Evolutionary conservation across 2,329 filamentous ascomycete genomes (phyloP).

Genomic region (Fusarium metavorans): DNA sequence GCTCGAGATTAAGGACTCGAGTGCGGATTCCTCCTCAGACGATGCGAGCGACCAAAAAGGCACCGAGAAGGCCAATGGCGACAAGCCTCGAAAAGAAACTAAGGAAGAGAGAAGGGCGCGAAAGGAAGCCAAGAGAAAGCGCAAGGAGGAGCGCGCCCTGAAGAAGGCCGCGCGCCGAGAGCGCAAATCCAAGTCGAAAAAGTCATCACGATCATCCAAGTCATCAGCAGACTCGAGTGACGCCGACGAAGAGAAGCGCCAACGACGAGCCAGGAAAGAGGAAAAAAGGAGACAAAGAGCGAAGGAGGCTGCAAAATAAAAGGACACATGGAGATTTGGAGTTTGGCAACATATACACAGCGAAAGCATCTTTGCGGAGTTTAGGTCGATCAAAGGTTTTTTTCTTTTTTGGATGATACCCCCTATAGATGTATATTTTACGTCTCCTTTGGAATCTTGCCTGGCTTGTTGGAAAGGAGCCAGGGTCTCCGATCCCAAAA

Average conservation of each 20-base stretch:
- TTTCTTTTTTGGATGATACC: conserved; percentile 48
- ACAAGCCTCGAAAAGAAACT: conserved; percentile 50
- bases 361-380: conserved; percentile 44
- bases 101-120: conserved; percentile 58
- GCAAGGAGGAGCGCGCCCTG: conserved; percentile 44
- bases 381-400: conserved; percentile 31
- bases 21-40: conserved; percentile 43
- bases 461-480: conserved; percentile 81
- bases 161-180: conserved; percentile 40
- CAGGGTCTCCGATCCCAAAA: conserved; percentile 93
- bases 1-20: conserved; percentile 43
- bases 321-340: conserved; percentile 8
- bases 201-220: conserved; percentile 43
- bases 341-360: conserved; percentile 24
- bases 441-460: conserved; percentile 74
- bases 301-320: conserved; percentile 38
- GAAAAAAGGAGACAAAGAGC: conserved; percentile 52
- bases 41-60: conserved; percentile 49
- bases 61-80: conserved; percentile 16
- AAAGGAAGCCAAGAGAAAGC: conserved; percentile 49
- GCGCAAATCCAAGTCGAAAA: conserved; percentile 42
- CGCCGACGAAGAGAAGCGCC: conserved; percentile 59
- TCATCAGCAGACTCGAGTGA: conserved; percentile 46
- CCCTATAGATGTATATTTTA: conserved; percentile 48
- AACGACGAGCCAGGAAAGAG: conserved; percentile 58